These are phyloP conservation scores for Nannochloropsis salina DNA, from an alignment of 108 stramenopile species.

Conservation along the genomic window DNA sequence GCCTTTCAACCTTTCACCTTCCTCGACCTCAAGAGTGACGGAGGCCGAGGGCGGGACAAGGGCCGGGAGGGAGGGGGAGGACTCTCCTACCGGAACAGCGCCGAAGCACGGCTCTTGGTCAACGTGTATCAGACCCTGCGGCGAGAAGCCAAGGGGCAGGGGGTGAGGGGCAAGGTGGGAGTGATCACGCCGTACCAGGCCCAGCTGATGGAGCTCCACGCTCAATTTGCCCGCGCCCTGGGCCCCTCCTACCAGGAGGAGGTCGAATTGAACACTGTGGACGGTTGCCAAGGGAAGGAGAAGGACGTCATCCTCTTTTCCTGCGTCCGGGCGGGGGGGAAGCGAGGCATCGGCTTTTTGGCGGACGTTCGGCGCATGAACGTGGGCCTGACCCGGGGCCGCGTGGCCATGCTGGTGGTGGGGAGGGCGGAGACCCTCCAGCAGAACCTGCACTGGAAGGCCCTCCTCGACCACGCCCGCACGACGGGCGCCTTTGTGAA, in stretches of 20 bases:
- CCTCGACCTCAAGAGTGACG: constrained; percentile 44
- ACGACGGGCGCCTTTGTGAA: constrained; percentile 25
- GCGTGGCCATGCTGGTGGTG: constrained; percentile 46
- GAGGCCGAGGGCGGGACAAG: not conserved
- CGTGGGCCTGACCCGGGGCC: constrained; percentile 52
- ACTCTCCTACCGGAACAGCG: constrained; percentile 37
- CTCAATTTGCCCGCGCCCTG: constrained; percentile 44
- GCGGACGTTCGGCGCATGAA: constrained; percentile 57
- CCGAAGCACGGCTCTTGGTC: constrained; percentile 41
- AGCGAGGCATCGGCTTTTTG: constrained; percentile 51
- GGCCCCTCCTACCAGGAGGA: constrained; percentile 27
- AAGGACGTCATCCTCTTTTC: constrained; percentile 55
- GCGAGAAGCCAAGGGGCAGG: constrained; percentile 21
- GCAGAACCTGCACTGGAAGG: constrained; percentile 43
- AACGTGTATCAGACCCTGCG: constrained; percentile 44
- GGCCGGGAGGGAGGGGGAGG: constrained; percentile 22
- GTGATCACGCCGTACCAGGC: constrained; percentile 57
- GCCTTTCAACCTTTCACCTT: constrained; percentile 52
- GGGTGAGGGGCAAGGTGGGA: constrained; percentile 45
- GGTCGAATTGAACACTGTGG: constrained; percentile 54
- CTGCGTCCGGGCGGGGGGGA: constrained; percentile 45
- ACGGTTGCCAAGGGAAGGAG: constrained; percentile 55
- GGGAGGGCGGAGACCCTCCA: constrained; percentile 43
- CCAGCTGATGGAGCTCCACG: constrained; percentile 46
- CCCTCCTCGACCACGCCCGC: constrained; percentile 38